Evolutionary conservation across 257 asterid species (phyloP), one percentile per base, ranked within the genome.

Genomic region (Knoxia roxburghii): DNA sequence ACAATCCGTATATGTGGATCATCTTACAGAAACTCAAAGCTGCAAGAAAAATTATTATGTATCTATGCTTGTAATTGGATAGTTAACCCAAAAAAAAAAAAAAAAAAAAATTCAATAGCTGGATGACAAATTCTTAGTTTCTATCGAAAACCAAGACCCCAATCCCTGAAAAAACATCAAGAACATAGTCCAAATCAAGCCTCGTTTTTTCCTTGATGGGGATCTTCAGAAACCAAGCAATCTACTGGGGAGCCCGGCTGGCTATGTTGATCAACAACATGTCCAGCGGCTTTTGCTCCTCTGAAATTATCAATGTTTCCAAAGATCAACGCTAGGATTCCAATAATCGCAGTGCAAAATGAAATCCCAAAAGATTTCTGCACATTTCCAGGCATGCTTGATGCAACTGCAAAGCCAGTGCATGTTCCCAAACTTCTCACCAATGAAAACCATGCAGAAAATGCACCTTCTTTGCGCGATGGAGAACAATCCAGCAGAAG

Each of bases 281-380:
- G 84, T 12, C 97, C 96, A 5, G 96, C 97, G 39, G 87, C 89
- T 72, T 77, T 90, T 5, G 97, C 97, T 56, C 97, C 97, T 78
- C 80, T 78, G 53, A 86, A 75, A 69, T 88, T 85, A 84, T 93
- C 89, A 66, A 90, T 81, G 53, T 86, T 86, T 27, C 97, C 96
- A 70, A 90, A 90, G 18, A 90, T 82, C 73, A 88, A 48, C 29
- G 85, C 82, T n/a, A 85, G 53, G 67, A 73, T 81, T 52, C 93
- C 97, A 15, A 82, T n/a, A 0, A 83, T 40, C 11, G 88, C 95
- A 26, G 81, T 73, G 49, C 83, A 78, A 53, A 88, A 88, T 21
- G 97, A 79, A 0, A 78, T 76, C 65, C 95, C 95, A 65, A 90
- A 86, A 39, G 95, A 68, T 68, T 75, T 69, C 1, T 87, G 86